Evolutionary conservation across 2,329 filamentous ascomycete species (phyloP).

Genomic region (Penicillium occitanis): DNA sequence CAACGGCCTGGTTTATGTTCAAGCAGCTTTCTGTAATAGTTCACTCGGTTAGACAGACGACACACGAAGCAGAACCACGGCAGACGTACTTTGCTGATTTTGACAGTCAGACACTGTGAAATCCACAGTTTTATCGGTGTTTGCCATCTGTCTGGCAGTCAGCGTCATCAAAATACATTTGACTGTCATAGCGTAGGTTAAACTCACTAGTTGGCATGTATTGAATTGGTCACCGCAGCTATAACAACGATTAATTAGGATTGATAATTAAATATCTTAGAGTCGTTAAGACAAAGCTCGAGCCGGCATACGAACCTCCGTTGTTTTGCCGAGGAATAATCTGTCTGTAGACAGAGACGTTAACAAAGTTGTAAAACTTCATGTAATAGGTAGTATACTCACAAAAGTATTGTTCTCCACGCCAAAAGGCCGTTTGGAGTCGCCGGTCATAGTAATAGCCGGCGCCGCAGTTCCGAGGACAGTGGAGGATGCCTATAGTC

Average conservation of each 20-base stretch:
- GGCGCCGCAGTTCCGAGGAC: slow-evolving; percentile 18
- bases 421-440: slow-evolving; percentile 26
- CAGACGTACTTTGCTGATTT: slow-evolving; percentile 16
- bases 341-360: slow-evolving; percentile 20
- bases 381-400: neutral
- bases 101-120: slow-evolving; percentile 16
- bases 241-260: neutral
- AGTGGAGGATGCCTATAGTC: neutral
- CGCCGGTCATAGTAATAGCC: slow-evolving; percentile 24
- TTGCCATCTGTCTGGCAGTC: slow-evolving; percentile 8
- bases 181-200: no score
- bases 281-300: neutral
- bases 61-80: neutral
- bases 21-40: slow-evolving; percentile 2
- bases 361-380: neutral
- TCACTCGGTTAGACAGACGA: neutral
- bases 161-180: neutral
- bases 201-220: slow-evolving; percentile 25
- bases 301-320: slow-evolving; percentile 24
- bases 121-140: neutral
- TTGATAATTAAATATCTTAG: neutral
- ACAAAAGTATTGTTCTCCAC: slow-evolving; percentile 31
- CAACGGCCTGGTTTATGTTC: neutral
- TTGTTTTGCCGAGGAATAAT: slow-evolving; percentile 25
- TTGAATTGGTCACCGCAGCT: slow-evolving; percentile 29